Conservation (phyloP, 805 yeast species). For the Saccharomycopsis sp. region DNA sequence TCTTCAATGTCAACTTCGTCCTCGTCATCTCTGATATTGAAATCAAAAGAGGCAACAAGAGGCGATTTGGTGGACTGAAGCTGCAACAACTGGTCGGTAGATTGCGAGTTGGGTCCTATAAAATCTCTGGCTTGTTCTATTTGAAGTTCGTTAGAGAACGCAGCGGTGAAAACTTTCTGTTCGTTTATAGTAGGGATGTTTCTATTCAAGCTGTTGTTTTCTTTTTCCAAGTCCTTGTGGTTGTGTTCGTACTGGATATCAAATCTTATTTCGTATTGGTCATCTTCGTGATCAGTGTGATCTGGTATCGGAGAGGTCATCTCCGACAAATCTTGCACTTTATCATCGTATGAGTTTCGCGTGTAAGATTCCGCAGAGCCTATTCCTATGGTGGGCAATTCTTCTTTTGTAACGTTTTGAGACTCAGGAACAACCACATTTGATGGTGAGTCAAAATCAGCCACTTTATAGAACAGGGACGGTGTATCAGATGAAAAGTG, state of each 20-base stretch:
- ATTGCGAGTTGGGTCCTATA: not conserved
- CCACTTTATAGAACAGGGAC: not conserved
- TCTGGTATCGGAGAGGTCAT: too few relatives aligned
- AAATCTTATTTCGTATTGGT: not conserved
- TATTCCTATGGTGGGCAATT: too few relatives aligned
- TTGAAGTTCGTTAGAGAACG: conserved; percentile 1
- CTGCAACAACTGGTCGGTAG: not conserved
- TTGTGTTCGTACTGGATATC: not conserved
- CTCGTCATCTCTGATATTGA: not conserved
- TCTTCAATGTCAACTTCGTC: not conserved
- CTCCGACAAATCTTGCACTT: too few relatives aligned
- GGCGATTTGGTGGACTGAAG: not conserved
- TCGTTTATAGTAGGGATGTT: not conserved
- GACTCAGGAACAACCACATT: not conserved
- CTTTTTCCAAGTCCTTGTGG: not conserved
- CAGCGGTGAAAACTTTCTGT: not conserved
- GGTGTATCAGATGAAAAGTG: too few relatives aligned
- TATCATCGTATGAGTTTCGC: too few relatives aligned
- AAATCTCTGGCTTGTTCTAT: not conserved
- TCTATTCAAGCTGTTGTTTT: not conserved
- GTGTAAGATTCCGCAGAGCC: too few relatives aligned
- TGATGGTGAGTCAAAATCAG: conserved; percentile 4
- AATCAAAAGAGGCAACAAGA: conserved; percentile 2
- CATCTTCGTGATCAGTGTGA: conserved; percentile 1
- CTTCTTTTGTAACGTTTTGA: conserved; percentile 2